A percentile compares a stretch with the other conserved stretches of the same genome.
These are phyloP conservation scores for Kingdonia uniflora DNA, from an alignment of 164 flowering plant genomes.

Conservation along the genomic window DNA sequence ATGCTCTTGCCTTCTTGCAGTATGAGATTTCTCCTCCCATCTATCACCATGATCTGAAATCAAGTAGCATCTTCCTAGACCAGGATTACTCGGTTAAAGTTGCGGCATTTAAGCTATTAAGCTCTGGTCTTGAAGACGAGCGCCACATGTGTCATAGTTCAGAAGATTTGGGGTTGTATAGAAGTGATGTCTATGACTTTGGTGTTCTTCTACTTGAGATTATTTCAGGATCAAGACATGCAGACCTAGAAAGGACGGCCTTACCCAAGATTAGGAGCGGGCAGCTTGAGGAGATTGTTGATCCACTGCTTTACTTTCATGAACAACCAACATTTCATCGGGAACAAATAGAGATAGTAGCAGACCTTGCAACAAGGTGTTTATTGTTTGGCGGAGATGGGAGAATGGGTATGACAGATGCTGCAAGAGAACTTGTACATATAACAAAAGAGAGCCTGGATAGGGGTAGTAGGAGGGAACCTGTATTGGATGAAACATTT, in stretches of 20 bases:
- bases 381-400: constrained; percentile 51
- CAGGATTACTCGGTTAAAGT: constrained; percentile 36
- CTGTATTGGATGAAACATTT: constrained; percentile 63
- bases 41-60: constrained; percentile 39
- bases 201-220: constrained; percentile 58
- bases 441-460: constrained; percentile 28
- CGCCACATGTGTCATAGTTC: constrained; percentile 3
- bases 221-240: constrained; percentile 35
- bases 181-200: constrained; percentile 45
- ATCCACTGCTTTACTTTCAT: constrained; percentile 49
- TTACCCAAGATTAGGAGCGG: constrained; percentile 46
- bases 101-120: constrained; percentile 35
- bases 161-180: constrained; percentile 9
- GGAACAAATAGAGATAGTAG: constrained; percentile 49
- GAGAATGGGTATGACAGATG: constrained; percentile 47
- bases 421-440: constrained; percentile 44
- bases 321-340: constrained; percentile 37
- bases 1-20: constrained; percentile 47
- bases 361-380: constrained; percentile 64
- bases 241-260: constrained; percentile 23
- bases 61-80: constrained; percentile 47
- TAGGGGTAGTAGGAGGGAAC: constrained; percentile 32
- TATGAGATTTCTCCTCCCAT: constrained; percentile 50
- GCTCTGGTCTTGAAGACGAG: constrained; percentile 6
- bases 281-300: constrained; percentile 64